Conservation (phyloP, 495 filamentous ascomycete genomes). For the Acidomyces sp. region DNA sequence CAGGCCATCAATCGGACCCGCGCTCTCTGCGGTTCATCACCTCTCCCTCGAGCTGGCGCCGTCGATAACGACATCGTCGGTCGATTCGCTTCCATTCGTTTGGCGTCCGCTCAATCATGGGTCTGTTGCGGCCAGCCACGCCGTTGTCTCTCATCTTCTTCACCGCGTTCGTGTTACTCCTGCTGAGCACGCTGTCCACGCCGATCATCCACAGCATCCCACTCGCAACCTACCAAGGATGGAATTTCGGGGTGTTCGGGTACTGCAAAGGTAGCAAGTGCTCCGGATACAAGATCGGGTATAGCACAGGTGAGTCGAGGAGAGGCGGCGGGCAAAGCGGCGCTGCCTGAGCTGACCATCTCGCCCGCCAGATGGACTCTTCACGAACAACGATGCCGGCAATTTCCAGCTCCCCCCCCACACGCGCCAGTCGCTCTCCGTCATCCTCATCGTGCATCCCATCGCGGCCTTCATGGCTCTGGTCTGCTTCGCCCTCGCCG, state of each 20-base stretch:
- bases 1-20: no score
- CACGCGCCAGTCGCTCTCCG: slow-evolving; percentile 73
- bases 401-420: slow-evolving; percentile 62
- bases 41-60: no score
- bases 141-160: slow-evolving; percentile 78
- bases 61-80: no score
- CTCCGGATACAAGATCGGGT: slow-evolving; percentile 67
- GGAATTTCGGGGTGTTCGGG: slow-evolving; percentile 87
- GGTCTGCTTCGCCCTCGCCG: slow-evolving; percentile 66
- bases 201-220: slow-evolving; percentile 80
- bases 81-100: no score
- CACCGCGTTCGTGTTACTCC: slow-evolving; percentile 67
- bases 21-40: no score
- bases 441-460: slow-evolving; percentile 85
- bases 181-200: slow-evolving; percentile 83
- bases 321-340: no score
- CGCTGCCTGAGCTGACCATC: no score
- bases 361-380: slow-evolving; percentile 27
- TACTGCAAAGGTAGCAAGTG: slow-evolving; percentile 56
- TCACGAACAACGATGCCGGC: slow-evolving; percentile 31
- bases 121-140: slow-evolving; percentile 78
- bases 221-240: slow-evolving; percentile 58
- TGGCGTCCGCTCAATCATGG: slow-evolving; percentile 19
- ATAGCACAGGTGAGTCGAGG: slow-evolving; percentile 75
- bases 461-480: slow-evolving; percentile 78